Percentiles rank a stretch among this genome's conserved stretches.
Evolutionary conservation across 345 rosid genomes (phyloP).

Genomic region (Bruguiera gymnorhiza): DNA sequence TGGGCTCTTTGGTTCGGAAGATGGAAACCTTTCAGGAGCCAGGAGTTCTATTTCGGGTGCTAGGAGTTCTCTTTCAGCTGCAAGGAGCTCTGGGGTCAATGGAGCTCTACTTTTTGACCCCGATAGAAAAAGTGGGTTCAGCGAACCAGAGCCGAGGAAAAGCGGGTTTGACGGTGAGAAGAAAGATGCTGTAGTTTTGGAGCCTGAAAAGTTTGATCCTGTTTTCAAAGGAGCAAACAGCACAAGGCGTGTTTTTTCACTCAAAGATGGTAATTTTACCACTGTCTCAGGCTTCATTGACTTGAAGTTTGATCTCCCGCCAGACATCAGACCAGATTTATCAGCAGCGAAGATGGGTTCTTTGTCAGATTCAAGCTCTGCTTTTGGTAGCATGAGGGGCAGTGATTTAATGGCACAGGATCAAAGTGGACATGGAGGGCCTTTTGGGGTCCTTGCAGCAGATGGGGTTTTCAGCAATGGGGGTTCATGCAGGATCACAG

Average conservation of each 20-base stretch:
- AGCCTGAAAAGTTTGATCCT: conserved; percentile 26
- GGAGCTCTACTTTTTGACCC: conserved; percentile 62
- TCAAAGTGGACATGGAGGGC: conserved; percentile 30
- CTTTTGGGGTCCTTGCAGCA: conserved; percentile 12
- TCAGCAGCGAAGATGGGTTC: conserved; percentile 26
- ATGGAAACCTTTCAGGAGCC: conserved; percentile 42
- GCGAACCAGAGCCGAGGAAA: conserved; percentile 59
- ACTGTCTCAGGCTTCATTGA: conserved; percentile 81
- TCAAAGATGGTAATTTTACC: conserved; percentile 65
- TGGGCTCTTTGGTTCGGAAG: conserved; percentile 68
- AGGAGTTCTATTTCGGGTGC: conserved; percentile 41
- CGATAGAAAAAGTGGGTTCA: conserved; percentile 78
- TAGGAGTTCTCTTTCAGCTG: conserved; percentile 60
- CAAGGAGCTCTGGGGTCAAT: conserved; percentile 78
- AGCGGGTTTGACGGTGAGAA: conserved; percentile 43
- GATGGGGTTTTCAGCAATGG: conserved; percentile 34
- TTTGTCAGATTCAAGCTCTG: conserved; percentile 38
- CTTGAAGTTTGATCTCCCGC: conserved; percentile 66
- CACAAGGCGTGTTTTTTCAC: conserved; percentile 57
- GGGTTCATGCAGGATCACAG: conserved; percentile 61
- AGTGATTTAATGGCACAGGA: conserved; percentile 28
- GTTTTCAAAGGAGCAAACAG: conserved; percentile 25
- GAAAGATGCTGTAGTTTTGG: conserved; percentile 31
- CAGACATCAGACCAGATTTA: conserved; percentile 37
- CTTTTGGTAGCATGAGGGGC: conserved; percentile 56